Base-by-base conservation (phyloP, 164 flowering plant species). In the Saururus chinensis region DNA sequence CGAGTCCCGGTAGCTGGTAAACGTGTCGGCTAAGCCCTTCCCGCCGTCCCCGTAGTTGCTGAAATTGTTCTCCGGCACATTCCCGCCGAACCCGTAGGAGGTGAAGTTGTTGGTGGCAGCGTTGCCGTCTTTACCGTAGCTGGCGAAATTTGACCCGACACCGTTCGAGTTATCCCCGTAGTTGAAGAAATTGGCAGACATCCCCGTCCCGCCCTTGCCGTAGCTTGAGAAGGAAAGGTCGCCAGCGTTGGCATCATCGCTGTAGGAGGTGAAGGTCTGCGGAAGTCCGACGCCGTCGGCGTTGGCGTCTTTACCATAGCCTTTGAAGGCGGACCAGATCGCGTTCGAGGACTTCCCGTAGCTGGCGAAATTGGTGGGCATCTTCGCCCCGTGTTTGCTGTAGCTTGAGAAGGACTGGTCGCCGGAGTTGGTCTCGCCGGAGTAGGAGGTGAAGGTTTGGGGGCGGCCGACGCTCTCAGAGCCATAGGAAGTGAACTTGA, bases 41-140 rank as follows among this genome's bases (percentile, higher is more conserved):
- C 81, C 89, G 0, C 71, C 71, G 64, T 77, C 81, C 4, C 81
- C 85, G 49, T 91, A 91, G 73, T 74, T 78, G 0, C 56, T 59
- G 70, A 91, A 91, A 0, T 57, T 19, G 56, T 83, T 66, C 45
- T 69, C 59, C 0, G 91, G 93, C 0, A 86, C 71, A 61, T 91
- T 88, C 7, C 86, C 71, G 0, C 79, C 76, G 0, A 70, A 64
- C 7, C 75, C 53, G 66, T 91, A 91, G 70, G 68, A 63, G 0
- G 77, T 5, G 69, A 91, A 91, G 0, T 71, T 25, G n/a, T 74
- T 83, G 20, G 4, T 10, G 1, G 56, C 40, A 2, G n/a, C 57
- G 7, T 11, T 37, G 41, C 70, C 75, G 16, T 77, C 77, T 0
- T 83, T 64, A 48, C 69, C 79, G 49, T 91, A 91, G 21, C 74